A percentile compares a stretch with the other conserved stretches of the same genome.
phyloP scores from a whole-genome alignment of 2,329 filamentous ascomycete genomes.

The Pseudogymnoascus sp. region DNA sequence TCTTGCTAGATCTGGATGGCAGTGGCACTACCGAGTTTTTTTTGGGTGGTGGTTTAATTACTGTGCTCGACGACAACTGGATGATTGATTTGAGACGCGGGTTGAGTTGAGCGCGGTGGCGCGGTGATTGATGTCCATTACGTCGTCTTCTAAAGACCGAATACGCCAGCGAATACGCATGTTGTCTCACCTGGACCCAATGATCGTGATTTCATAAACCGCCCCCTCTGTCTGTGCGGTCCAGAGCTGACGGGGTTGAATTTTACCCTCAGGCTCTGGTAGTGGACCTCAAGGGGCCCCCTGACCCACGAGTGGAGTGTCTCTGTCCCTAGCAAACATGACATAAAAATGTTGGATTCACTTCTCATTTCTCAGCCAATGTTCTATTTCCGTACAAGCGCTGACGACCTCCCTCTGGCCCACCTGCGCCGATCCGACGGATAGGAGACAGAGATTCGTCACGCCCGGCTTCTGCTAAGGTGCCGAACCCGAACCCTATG shows the following conservation, averaged over 20 bases:
- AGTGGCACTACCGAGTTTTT: neutral
- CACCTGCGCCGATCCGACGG: neutral
- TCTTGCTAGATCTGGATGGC: neutral
- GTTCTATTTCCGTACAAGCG: conserved; percentile 2
- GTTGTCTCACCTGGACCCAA: neutral
- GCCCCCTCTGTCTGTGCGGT: neutral
- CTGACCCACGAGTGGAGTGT: neutral
- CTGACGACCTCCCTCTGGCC: neutral
- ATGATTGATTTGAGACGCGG: neutral
- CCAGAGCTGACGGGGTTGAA: neutral
- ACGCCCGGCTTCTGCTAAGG: neutral
- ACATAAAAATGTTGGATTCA: neutral
- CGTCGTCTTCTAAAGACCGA: neutral
- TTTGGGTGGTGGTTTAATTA: neutral
- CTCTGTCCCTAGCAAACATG: neutral
- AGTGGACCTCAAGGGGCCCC: neutral
- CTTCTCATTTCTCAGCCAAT: neutral
- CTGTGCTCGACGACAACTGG: neutral
- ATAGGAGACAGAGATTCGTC: neutral
- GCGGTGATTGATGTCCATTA: neutral
- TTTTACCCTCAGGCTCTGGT: neutral
- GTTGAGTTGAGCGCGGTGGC: neutral
- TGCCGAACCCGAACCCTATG: neutral
- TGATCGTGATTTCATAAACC: neutral
- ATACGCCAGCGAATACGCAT: neutral